Evolutionary conservation across 1,139 yeast species (phyloP), one percentile per base, ranked within the genome.

Genomic region (Candida sp.): DNA sequence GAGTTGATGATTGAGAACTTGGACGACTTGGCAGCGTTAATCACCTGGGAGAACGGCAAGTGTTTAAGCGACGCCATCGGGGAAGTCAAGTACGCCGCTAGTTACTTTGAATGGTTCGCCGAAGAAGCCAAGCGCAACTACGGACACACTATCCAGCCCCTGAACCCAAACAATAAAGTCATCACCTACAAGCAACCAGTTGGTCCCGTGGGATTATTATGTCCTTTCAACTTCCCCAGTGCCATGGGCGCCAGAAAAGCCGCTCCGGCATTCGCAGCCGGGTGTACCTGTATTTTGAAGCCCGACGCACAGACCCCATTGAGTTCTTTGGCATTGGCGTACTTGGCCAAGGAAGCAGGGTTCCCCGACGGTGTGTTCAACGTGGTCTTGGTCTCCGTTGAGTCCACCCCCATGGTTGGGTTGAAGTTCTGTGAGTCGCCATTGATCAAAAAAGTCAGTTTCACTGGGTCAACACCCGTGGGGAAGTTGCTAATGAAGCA

Each of bases 391-490:
- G 62, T 70, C 4, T 69, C 77, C 5, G 66, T 64, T 32, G 75
- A 70, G 54, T 62, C 64, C 47, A 73, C 80, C 3, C 79, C 80
- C 42, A 54, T 51, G 52, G 59, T 63, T 48, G 74, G 74, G 9
- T 58, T 63, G 51, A 63, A 65, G 52, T 61, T 74, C 47, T 73
- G 78, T 58, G 76, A 72, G 56, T 71, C 73, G 43, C 72, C 73
- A 5, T 54, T 59, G 17, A 65, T 77, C 53, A 77, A 75, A 57
- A 83, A 83, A 59, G 73, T 83, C 44, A 79, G 85, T 1, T 83
- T 83, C 62, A 83, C 87, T 3, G 87, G 87, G 1, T 80, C 85
- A 23, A 82, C 86, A 0, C 69, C 70, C n/a, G 85, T 81, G 26
- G 87, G 86, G 34, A 77, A 80, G 61, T 58, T 76, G 44, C 66